Base-by-base conservation (phyloP, 192 early-diverging fungal species). In the Podila minutissima region DNA sequence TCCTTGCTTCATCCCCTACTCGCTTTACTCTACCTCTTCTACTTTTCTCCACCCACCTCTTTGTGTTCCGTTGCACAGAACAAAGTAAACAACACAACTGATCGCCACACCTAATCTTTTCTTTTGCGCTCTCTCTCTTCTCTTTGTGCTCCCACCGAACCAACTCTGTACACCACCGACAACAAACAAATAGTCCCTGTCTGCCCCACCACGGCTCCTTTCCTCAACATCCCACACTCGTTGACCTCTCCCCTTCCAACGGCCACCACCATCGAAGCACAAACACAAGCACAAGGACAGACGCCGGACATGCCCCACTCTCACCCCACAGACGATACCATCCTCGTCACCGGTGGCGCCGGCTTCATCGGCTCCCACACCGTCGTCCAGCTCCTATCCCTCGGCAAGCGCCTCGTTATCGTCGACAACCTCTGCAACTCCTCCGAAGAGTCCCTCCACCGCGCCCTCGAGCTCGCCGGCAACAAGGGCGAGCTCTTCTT, bases 331-430 rank as follows among this genome's bases (percentile, higher is more conserved):
- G 38, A 78, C 31, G 66, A 81, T 6, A 35, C 48, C 38, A 77
- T 87, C 53, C 75, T 93, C 20, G 88, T 93, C 46, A 90, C 88
- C 28, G 92, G 92, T 41, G 92, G 90, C 31, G 88, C 92, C 61
- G 95, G 96, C 22, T 97, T 96, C 84, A 97, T 97, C 73, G 96
- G 96, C 51, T 95, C 93, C 6, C 96, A 98, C 84, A 87, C 93
- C n/a, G 92, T 96, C 20, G 85, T 93, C 20, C 92, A 95, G 83
- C 91, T 98, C 24, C 33, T 86, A 35, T 83, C 86, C 32, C 46
- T 72, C 60, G 88, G 88, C 64, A 92, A 94, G 83, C 88, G 92
- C 49, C 89, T 98, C 20, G 92, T 98, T 35, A 91, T 95, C 9
- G 74, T 97, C 20, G 96, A 98, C 86, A 96, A 96, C 82, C 84